Evolutionary conservation across 108 stramenopile genomes (phyloP), one percentile per base, ranked within the genome.

Genomic region (Parietichytrium sp.): DNA sequence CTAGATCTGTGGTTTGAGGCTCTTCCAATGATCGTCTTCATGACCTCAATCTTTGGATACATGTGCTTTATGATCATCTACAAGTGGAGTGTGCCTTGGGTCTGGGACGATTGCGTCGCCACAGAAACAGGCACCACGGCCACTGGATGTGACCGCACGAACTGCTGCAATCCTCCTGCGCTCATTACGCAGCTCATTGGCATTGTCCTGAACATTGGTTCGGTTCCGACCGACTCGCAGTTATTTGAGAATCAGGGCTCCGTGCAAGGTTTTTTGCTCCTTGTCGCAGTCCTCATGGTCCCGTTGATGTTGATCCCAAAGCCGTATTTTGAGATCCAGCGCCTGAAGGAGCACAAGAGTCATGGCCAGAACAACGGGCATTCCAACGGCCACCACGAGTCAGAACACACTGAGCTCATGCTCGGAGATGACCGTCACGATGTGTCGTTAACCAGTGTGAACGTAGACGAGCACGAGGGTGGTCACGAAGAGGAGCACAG

Each of bases 51-150:
- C 54, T 99, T 99, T 83, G 85, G 95, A 47, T 99, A 99, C 95
- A 99, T 98, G 96, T 91, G 95, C 48, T 53, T 96, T 51, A 86
- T 99, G 55, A 99, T 99, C 89, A 92, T 99, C 81, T 89, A 92
- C 85, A 99, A 99, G 92, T 99, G 98, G 98, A 87, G 84, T 80
- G 95, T 94, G 82, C 88, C 95, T 93, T 99, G 98, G 98, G 29
- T 79, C 26, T 23, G 30, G 1, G 1, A 16, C 25, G 49, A 51
- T 29, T 49, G 79, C 27, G 18, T 15, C 16, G 49, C 16, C 16
- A 18, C 16, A 18, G 49, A 15, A 15, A 18, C 49, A 16, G 49
- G 15, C 49, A 50, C 18, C 15, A 15, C 15, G 49, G 18, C 18
- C 49, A 18, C 49, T 50, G 49, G 15, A 50, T 18, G 49, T 15